phyloP scores from a whole-genome alignment of 2,329 filamentous ascomycete species.

The Penicillium vulpinum region DNA sequence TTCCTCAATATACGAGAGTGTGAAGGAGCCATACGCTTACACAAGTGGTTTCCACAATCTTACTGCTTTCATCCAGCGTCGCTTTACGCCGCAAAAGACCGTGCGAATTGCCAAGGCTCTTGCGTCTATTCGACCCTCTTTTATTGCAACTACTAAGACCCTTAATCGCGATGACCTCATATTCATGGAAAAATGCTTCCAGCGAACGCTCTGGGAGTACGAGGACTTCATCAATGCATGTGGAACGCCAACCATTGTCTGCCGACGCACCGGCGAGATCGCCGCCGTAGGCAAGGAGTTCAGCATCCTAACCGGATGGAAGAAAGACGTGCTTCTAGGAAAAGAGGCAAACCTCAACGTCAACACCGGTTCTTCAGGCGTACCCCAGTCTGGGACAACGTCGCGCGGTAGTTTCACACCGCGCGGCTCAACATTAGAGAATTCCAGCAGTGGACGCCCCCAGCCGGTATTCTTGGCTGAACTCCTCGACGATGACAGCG shows the following conservation, averaged over 20 bases:
- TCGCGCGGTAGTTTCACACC: conserved; percentile 53
- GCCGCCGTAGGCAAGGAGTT: conserved; percentile 96
- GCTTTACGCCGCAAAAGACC: conserved; percentile 75
- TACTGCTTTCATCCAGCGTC: conserved; percentile 73
- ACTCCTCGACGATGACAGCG: conserved; percentile 87
- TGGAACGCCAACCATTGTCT: conserved; percentile 88
- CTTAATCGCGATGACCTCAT: conserved; percentile 84
- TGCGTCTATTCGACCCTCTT: conserved; percentile 85
- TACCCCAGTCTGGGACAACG: conserved; percentile 40
- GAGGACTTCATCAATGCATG: conserved; percentile 88
- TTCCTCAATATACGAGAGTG: conserved; percentile 81
- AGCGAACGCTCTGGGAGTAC: conserved; percentile 87
- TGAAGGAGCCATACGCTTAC: conserved; percentile 90
- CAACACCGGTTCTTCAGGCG: conserved; percentile 63
- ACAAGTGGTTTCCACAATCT: conserved; percentile 87
- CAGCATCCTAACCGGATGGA: conserved; percentile 92
- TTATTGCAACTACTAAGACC: conserved; percentile 89
- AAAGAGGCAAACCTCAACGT: conserved; percentile 85
- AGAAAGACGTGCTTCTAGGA: conserved; percentile 81
- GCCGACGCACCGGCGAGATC: conserved; percentile 89
- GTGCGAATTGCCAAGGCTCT: conserved; percentile 83
- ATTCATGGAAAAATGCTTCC: conserved; percentile 97
- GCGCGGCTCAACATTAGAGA: conserved; percentile 40
- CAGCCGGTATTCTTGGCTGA: conserved; percentile 90
- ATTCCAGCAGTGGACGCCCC: conserved; percentile 49